phyloP scores from a whole-genome alignment of 352 stramenopile species.

The Globisporangium okanoganense region DNA sequence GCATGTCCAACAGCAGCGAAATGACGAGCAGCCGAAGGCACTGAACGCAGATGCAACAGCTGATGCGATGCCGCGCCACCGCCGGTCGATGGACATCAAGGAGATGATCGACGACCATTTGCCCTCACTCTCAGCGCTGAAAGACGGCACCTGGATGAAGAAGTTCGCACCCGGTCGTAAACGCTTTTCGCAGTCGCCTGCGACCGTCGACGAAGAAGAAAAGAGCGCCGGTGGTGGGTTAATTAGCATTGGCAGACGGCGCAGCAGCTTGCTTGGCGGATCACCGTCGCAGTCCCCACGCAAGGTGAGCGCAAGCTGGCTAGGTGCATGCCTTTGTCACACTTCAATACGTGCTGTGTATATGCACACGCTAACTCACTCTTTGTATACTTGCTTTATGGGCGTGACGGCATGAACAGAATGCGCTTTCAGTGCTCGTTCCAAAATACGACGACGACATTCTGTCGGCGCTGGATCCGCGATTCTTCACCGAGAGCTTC shows the following conservation, averaged over 20 bases:
- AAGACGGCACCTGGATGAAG: slow-evolving; percentile 68
- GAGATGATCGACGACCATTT: slow-evolving; percentile 61
- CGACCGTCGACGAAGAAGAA: slow-evolving; percentile 11
- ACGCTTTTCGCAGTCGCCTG: slow-evolving; percentile 15
- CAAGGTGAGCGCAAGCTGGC: too few relatives aligned
- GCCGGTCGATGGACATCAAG: slow-evolving; percentile 33
- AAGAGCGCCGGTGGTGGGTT: slow-evolving; percentile 5
- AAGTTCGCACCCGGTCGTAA: slow-evolving; percentile 33
- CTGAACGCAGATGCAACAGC: slow-evolving; percentile 16
- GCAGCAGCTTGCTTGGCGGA: slow-evolving; percentile 16
- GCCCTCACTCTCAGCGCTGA: slow-evolving; percentile 45
- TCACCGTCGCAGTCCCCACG: slow-evolving; percentile 34
- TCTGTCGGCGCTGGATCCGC: slow-evolving; percentile 63
- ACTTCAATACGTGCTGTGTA: not conserved
- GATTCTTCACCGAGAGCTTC: slow-evolving; percentile 81
- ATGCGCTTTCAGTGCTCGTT: slow-evolving; percentile 49
- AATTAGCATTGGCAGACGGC: slow-evolving; percentile 9
- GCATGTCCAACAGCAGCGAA: not conserved
- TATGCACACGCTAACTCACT: not conserved
- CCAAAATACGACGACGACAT: slow-evolving; percentile 63
- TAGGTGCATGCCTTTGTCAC: not conserved
- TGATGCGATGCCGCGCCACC: not conserved
- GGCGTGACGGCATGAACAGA: not conserved
- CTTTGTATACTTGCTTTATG: not conserved
- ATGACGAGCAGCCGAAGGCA: not conserved